Conservation (phyloP, 257 asterid genomes). For the Misopates orontium region DNA sequence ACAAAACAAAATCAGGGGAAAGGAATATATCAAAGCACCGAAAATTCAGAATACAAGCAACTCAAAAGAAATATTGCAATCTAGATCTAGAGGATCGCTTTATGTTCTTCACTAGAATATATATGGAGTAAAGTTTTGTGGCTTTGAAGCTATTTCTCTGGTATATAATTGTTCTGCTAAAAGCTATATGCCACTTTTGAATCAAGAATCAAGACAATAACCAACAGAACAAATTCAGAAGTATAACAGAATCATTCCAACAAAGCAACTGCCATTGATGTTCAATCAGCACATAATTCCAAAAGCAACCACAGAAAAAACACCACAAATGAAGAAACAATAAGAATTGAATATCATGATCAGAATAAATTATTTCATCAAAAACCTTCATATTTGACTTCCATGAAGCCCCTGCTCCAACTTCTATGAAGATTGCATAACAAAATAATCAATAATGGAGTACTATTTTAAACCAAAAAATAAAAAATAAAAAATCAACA, state of each 20-base stretch:
- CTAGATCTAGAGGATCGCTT: too few relatives aligned
- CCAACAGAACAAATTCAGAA: too few relatives aligned
- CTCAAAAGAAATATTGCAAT: too few relatives aligned
- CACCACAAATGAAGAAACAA: neutral
- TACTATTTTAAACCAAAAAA: slow-evolving; percentile 14
- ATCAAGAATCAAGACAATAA: too few relatives aligned
- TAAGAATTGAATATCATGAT: slow-evolving; percentile 17
- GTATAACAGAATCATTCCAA: neutral
- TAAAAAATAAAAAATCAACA: slow-evolving; percentile 21
- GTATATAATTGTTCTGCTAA: too few relatives aligned
- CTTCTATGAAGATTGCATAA: slow-evolving; percentile 24
- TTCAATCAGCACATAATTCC: neutral
- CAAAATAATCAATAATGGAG: slow-evolving; percentile 10
- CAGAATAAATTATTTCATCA: slow-evolving; percentile 1
- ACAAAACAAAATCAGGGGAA: too few relatives aligned
- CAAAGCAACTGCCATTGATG: neutral
- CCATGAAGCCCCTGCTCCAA: slow-evolving; percentile 29
- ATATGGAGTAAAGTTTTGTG: too few relatives aligned
- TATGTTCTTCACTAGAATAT: too few relatives aligned
- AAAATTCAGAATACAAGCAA: too few relatives aligned
- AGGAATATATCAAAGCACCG: too few relatives aligned
- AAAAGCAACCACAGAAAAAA: neutral
- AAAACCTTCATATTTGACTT: slow-evolving; percentile 34
- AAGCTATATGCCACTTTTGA: too few relatives aligned
- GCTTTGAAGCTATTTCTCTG: too few relatives aligned